Conservation (phyloP, 768 basidiomycete genomes). For the Sporobolomyces phaffii region DNA sequence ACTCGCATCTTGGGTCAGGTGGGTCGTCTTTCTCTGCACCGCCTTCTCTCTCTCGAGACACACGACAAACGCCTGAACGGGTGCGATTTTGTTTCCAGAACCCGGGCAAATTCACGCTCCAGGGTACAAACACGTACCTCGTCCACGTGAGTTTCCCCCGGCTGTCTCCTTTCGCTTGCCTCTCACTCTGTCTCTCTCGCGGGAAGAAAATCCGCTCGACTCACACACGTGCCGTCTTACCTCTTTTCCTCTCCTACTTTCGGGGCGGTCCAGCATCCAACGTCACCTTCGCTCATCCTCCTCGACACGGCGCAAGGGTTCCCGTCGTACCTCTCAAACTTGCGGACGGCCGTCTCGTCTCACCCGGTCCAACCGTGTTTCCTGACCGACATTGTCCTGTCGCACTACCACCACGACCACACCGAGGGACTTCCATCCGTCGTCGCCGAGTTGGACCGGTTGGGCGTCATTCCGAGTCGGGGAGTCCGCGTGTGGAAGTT, state of each 20-base stretch:
- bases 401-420: constrained; percentile 88
- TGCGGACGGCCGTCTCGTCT: constrained; percentile 45
- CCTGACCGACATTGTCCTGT: constrained; percentile 82
- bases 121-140: constrained; percentile 89
- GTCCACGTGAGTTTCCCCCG: constrained; percentile 56
- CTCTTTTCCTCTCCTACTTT: constrained; percentile 50
- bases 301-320: constrained; percentile 77
- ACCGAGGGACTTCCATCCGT: constrained; percentile 68
- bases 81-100: constrained; percentile 53
- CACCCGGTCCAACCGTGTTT: constrained; percentile 47
- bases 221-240: too few species aligned
- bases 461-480: constrained; percentile 49
- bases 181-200: too few species aligned
- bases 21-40: background rate
- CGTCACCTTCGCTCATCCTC: constrained; percentile 50
- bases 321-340: constrained; percentile 60
- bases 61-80: background rate
- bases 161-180: background rate
- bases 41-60: too few species aligned
- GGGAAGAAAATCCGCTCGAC: too few species aligned
- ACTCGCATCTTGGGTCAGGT: constrained; percentile 18
- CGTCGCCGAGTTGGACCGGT: constrained; percentile 57
- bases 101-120: constrained; percentile 79
- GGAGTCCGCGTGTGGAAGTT: constrained; percentile 16
- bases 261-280: constrained; percentile 13